Conservation (phyloP, 2,329 filamentous ascomycete genomes). For the Fonsecaea nubica region DNA sequence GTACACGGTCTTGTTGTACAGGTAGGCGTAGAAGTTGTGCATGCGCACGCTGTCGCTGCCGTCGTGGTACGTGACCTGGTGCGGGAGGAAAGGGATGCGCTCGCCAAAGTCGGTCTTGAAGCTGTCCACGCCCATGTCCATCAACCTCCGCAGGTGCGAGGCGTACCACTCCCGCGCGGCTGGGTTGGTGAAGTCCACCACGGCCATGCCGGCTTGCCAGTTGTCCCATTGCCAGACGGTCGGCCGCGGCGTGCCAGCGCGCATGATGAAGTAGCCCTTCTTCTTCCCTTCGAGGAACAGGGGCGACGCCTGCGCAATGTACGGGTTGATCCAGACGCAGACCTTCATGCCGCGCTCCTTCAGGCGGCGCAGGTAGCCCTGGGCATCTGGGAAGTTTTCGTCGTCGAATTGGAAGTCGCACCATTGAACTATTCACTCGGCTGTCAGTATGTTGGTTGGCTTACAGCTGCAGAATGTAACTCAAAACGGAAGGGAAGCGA, state of each 20-base stretch:
- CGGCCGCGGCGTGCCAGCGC: constrained; percentile 65
- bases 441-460: not conserved
- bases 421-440: constrained; percentile 61
- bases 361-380: constrained; percentile 67
- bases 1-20: constrained; percentile 74
- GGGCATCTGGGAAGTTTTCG: constrained; percentile 72
- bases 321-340: constrained; percentile 79
- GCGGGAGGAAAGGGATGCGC: constrained; percentile 63
- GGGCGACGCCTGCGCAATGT: constrained; percentile 72
- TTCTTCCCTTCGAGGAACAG: constrained; percentile 67
- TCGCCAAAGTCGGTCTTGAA: constrained; percentile 81
- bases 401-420: constrained; percentile 75
- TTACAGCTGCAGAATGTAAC: not conserved
- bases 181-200: constrained; percentile 77
- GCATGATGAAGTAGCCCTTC: constrained; percentile 72
- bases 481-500: not conserved
- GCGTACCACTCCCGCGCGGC: constrained; percentile 70
- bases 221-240: constrained; percentile 75
- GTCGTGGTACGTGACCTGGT: constrained; percentile 70
- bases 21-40: constrained; percentile 79
- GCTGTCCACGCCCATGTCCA: constrained; percentile 72
- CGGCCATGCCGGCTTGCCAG: constrained; percentile 78
- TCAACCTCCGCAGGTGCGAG: constrained; percentile 66
- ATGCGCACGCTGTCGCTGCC: constrained; percentile 67
- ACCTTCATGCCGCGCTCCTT: constrained; percentile 71